These are phyloP conservation scores for Erythrophleum ivorense DNA, from an alignment of 331 rosid species.

Conservation along the genomic window DNA sequence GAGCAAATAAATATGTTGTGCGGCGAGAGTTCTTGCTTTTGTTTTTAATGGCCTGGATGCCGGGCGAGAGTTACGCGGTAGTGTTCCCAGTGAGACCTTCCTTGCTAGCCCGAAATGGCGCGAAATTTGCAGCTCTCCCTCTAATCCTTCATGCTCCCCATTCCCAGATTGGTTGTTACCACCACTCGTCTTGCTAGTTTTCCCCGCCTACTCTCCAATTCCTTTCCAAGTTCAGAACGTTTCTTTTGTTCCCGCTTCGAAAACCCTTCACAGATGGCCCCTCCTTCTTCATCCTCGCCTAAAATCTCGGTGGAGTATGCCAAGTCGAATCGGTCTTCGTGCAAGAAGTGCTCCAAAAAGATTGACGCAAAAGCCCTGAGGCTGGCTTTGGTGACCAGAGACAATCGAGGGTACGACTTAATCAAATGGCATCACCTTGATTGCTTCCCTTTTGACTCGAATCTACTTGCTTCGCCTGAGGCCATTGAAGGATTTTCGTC, in stretches of 20 bases:
- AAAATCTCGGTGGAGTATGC: constrained; percentile 71
- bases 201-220: constrained; percentile 16
- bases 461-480: constrained; percentile 43
- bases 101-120: not conserved
- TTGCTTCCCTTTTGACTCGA: constrained; percentile 61
- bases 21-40: too few species aligned
- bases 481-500: constrained; percentile 65
- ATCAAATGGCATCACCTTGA: constrained; percentile 77
- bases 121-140: not conserved
- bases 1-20: too few species aligned
- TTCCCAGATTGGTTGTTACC: constrained; percentile 17
- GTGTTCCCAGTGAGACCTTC: not conserved
- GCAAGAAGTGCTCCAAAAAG: constrained; percentile 70
- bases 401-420: constrained; percentile 54
- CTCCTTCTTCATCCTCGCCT: constrained; percentile 39
- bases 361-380: constrained; percentile 57
- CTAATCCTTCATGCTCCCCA: constrained; percentile 26
- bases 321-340: constrained; percentile 64
- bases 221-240: constrained; percentile 32
- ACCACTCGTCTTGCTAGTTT: not conserved
- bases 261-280: constrained; percentile 47
- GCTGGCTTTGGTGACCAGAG: constrained; percentile 62
- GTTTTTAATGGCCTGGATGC: too few species aligned
- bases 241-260: not conserved
- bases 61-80: not conserved